A percentile compares a stretch with the other conserved stretches of the same genome.
These are phyloP conservation scores for cucumber (Cucumis sativus) DNA, from an alignment of 306 rosid species.

Conservation along the genomic window Cucumber_9930_V3 NC_026656.2:1735001-1735500, in stretches of 20 bases:
- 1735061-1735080: background rate
- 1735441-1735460: no score
- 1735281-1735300: background rate
- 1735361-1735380: background rate
- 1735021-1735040: no score
- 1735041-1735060: background rate
- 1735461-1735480: no score
- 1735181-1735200: no score
- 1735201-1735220: background rate
- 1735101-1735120: background rate
- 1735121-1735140: background rate
- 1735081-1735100: no score
- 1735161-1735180: background rate
- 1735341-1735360: background rate
- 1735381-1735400: no score
- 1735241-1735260: background rate
- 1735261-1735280: no score
- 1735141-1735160: background rate
- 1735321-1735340: background rate
- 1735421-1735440: no score
- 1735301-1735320: background rate
- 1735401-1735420: no score
- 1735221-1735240: background rate
- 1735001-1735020: background rate
- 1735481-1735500: no score